Percentiles rank a stretch among this genome's conserved stretches.
These are phyloP conservation scores for Trichoderma oligosporum DNA, from an alignment of 2,329 filamentous ascomycete genomes.

Conservation along the genomic window DNA sequence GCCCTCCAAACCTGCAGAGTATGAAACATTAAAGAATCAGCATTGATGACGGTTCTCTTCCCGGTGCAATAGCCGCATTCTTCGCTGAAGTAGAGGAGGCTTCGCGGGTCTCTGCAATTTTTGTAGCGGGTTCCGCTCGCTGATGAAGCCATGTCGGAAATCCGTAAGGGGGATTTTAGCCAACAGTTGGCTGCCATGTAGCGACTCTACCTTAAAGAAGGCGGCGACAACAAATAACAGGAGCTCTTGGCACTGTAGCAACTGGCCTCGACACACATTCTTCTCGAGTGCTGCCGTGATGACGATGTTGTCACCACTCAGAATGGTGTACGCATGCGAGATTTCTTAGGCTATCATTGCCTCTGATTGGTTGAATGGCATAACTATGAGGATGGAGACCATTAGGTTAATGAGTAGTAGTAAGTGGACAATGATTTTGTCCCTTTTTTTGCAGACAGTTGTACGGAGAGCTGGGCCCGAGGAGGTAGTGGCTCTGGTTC, in stretches of 20 bases:
- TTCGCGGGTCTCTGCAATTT: constrained; percentile 9
- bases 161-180: not conserved
- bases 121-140: not conserved
- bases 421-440: constrained; percentile 1
- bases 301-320: not conserved
- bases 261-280: not conserved
- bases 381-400: not conserved
- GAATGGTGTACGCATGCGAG: not conserved
- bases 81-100: constrained; percentile 4
- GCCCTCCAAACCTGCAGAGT: not conserved
- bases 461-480: not conserved
- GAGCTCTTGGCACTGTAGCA: not conserved
- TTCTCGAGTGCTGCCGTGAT: not conserved
- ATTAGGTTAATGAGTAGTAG: constrained; percentile 2
- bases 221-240: not conserved
- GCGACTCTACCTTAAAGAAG: not conserved
- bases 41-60: not conserved
- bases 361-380: not conserved
- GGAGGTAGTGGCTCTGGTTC: not conserved
- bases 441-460: not conserved
- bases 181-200: not conserved
- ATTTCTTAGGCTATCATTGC: not conserved
- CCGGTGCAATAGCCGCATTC: not conserved
- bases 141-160: not conserved
- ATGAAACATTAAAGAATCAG: not conserved